Base-by-base conservation (phyloP, 805 yeast species). In the Candida maesae region DNA sequence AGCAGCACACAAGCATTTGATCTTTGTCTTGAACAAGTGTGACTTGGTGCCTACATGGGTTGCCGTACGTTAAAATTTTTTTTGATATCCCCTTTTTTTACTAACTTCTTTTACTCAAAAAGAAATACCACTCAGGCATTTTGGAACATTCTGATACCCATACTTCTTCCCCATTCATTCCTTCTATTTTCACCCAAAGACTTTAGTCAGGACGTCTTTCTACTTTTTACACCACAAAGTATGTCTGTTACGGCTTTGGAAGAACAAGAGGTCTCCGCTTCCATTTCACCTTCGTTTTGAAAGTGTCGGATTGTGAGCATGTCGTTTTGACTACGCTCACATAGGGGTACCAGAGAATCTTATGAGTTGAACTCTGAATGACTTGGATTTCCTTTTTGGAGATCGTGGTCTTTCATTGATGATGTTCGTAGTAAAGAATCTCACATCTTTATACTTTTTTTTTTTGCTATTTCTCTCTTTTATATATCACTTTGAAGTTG, bases 1-100 rank as follows among this genome's bases (percentile, higher is more conserved):
- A 67, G 89, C 95, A 59, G 87, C 98, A 12, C 99, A 93, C 63
- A 91, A 91, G 68, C 99, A 93, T 73, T 73, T 91, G 70, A 84
- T 91, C 52, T 90, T 84, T 61, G 96, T 93, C 42, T 70, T 91
- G 67, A 91, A 91, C 77, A 91, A 91, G 74, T 90, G 97, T 77
- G 99, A 91, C 73, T 79, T 91, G 59, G 96, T 91, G 38, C 99
- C 99, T 50, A 91, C 96, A 35, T 91, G 98, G 97, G 97, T 88
- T 59, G 97, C 98, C 58, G 98, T 90, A 88, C 77, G 98, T 89
- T 26, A 42, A n/a, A n/a, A n/a, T 39, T 47, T 43, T 36, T 61
- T 61, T 23, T 41, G 31, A 29, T n/a, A n/a, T n/a, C n/a, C n/a
- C n/a, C n/a, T n/a, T n/a, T 40, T 38, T 32, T 46, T 45, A 39